Evolutionary conservation across 192 early-diverging fungal genomes (phyloP).

Genomic region (Mortierella hygrophila): DNA sequence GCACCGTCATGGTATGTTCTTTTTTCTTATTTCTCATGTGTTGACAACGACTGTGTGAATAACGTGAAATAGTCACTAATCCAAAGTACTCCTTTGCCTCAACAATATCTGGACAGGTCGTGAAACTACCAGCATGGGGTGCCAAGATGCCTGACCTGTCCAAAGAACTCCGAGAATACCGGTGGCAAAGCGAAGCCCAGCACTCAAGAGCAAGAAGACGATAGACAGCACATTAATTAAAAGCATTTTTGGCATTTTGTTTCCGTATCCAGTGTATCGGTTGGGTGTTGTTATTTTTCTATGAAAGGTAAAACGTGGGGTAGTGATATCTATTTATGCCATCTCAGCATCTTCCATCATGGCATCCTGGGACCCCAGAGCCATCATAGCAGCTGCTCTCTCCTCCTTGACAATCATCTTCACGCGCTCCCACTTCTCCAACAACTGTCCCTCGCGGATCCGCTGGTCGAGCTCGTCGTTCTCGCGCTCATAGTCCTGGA

Average conservation of each 20-base stretch:
- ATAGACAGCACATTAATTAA: slow-evolving; percentile 16
- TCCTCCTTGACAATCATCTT: slow-evolving; percentile 44
- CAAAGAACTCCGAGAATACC: slow-evolving; percentile 69
- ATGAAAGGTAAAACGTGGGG: background rate
- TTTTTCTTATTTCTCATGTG: background rate
- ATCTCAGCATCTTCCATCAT: slow-evolving; percentile 35
- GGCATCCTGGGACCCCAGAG: slow-evolving; percentile 3
- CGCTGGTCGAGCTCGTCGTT: slow-evolving; percentile 40
- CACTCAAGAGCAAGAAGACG: slow-evolving; percentile 41
- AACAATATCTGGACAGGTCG: slow-evolving; percentile 57
- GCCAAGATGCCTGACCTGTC: slow-evolving; percentile 74
- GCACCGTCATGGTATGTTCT: slow-evolving; percentile 67
- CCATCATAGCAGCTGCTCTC: background rate
- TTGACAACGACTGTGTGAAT: background rate
- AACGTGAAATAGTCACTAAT: background rate
- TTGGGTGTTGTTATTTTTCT: background rate
- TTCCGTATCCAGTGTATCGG: no score
- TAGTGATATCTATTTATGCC: background rate
- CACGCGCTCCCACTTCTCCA: slow-evolving; percentile 31
- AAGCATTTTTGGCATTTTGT: background rate
- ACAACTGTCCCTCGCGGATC: slow-evolving; percentile 23
- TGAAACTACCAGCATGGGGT: slow-evolving; percentile 81
- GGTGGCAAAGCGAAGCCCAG: slow-evolving; percentile 69
- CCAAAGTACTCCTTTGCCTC: background rate
- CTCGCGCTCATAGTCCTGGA: slow-evolving; percentile 36